Evolutionary conservation across 352 stramenopile genomes (phyloP), one percentile per base, ranked within the genome.

Genomic region (Elongisporangium senticosum): DNA sequence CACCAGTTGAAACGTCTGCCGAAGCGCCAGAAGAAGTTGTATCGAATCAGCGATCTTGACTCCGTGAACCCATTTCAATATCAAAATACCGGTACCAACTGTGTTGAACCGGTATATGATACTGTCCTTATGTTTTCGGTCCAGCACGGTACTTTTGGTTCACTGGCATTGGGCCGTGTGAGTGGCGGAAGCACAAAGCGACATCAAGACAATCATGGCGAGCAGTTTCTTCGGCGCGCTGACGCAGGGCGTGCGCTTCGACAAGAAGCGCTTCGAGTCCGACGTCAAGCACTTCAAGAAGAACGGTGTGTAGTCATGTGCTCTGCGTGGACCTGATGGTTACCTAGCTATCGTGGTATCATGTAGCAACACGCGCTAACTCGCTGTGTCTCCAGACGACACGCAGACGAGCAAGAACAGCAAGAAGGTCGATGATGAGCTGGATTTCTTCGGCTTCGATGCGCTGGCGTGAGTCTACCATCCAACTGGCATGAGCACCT

Each of bases 391-490:
- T 62, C 17, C 20, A 69, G 53, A 58, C 51, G 21, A 51, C 23
- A 47, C 39, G 55, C 40, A 64, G 1, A 62, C 53, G 17, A 69
- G 64, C 13, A 65, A 59, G 59, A 43, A 11, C 0, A 51, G 55
- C 26, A 72, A 73, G 58, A 63, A 55, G 0, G 59, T 60, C 13
- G 61, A 72, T 15, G 79, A 83, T 37, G 80, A 87, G 50, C 61
- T 93, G 48, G 83, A 93, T 59, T 93, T 93, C 62, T 93, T 93
- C 60, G 83, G 83, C 57, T 93, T 87, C 62, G 68, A 93, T 61
- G 70, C 66, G 5, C 55, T 55, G 14, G 57, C 62, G 63, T 69
- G 55, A 53, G 63, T 26, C 5, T 5, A 47, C 1, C 19, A 26
- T 23, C 13, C 21, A 48, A 20, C 40, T 17, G 28, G 22, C 11